Evolutionary conservation across 768 basidiomycete genomes (phyloP).

Genomic region (Rhodotorula graminis): DNA sequence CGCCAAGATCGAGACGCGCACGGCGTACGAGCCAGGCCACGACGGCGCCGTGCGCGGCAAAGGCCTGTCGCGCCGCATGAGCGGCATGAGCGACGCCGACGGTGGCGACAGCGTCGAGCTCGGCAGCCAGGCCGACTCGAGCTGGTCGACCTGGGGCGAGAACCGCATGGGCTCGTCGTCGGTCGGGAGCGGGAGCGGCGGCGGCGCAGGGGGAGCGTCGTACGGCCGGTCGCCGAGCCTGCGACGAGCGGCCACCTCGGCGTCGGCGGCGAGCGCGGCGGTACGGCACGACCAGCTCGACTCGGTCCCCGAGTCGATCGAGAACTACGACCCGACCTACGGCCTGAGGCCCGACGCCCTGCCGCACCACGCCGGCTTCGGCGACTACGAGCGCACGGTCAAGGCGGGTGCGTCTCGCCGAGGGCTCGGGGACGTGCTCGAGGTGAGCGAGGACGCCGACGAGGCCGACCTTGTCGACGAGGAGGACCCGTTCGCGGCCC

Average conservation of each 20-base stretch:
- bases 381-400: constrained; percentile 68
- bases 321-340: constrained; percentile 93
- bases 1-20: constrained; percentile 38
- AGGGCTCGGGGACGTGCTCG: constrained; percentile 45
- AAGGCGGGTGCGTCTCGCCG: constrained; percentile 44
- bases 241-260: not conserved
- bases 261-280: not conserved
- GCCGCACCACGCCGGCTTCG: constrained; percentile 75
- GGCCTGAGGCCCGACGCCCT: constrained; percentile 87
- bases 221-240: constrained; percentile 5
- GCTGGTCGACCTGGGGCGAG: constrained; percentile 24
- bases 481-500: constrained; percentile 37
- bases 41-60: constrained; percentile 3
- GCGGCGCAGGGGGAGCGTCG: not conserved
- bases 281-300: constrained; percentile 33
- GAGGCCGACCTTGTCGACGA: constrained; percentile 36
- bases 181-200: not conserved
- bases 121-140: constrained; percentile 29
- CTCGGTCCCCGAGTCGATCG: constrained; percentile 60
- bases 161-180: not conserved
- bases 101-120: constrained; percentile 35
- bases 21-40: constrained; percentile 15
- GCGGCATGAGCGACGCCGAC: constrained; percentile 19
- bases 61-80: constrained; percentile 12
- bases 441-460: constrained; percentile 47